phyloP scores from a whole-genome alignment of 2,329 filamentous ascomycete species.

The Pestalotiopsis sp. region DNA sequence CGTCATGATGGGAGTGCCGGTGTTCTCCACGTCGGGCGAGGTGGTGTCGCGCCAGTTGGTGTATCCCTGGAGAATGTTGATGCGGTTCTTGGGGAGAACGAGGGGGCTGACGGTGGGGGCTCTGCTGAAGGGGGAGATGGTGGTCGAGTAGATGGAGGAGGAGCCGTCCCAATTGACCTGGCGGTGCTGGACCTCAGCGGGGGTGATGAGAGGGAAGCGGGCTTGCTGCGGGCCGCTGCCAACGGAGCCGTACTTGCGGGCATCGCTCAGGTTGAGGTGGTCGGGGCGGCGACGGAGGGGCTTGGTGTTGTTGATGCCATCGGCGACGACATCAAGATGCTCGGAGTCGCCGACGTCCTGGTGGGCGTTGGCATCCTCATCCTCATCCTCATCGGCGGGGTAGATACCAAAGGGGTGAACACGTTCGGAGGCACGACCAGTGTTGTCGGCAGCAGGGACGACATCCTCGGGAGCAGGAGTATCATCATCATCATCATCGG shows the following conservation, averaged over 20 bases:
- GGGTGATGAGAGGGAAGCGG: slow-evolving; percentile 20
- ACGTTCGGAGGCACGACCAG: no score
- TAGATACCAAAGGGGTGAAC: no score
- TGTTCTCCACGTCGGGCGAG: slow-evolving; percentile 2
- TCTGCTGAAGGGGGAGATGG: slow-evolving; percentile 13
- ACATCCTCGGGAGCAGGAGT: not conserved
- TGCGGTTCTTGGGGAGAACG: slow-evolving; percentile 6
- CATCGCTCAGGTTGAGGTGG: slow-evolving; percentile 16
- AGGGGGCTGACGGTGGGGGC: slow-evolving; percentile 26
- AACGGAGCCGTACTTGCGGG: slow-evolving; percentile 16
- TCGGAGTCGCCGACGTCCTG: not conserved
- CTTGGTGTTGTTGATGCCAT: not conserved
- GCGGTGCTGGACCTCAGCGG: slow-evolving; percentile 7
- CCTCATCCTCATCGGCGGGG: no score
- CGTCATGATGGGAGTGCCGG: not conserved
- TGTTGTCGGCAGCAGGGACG: slow-evolving; percentile 19
- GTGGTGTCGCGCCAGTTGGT: slow-evolving; percentile 19
- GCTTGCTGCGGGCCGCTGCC: slow-evolving; percentile 18
- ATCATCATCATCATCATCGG: no score
- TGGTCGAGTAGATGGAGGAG: slow-evolving; percentile 23
- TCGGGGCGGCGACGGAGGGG: not conserved
- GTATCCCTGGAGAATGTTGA: slow-evolving; percentile 24
- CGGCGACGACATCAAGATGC: slow-evolving; percentile 19
- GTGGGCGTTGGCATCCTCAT: no score
- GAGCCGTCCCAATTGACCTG: slow-evolving; percentile 13